Base-by-base conservation (phyloP, 1,284 basidiomycete genomes). In the Rhodotorula sp. region DNA sequence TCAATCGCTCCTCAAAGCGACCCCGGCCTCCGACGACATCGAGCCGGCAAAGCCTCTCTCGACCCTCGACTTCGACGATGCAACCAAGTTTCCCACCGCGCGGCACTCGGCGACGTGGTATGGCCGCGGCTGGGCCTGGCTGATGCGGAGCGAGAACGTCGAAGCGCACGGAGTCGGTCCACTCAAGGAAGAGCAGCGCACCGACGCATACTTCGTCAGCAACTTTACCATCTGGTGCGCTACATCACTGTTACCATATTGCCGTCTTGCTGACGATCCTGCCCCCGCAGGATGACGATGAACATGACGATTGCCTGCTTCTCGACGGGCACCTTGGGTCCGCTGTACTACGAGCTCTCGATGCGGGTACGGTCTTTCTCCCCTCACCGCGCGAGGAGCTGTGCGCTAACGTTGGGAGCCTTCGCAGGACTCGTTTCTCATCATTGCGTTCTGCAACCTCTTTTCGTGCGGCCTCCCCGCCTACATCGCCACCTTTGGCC, bases 371-470 rank as follows among this genome's bases (percentile, higher is more conserved):
- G 60, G 15, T 44, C 44, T 21, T 53, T 36, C 34, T 12, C 15
- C 48, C 8, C 27, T 50, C 48, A 44, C 13, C 44, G 3, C 6
- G 44, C 15, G 44, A 15, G 7, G 25, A 19, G 25, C 8, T 27
- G 48, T n/a, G 12, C 25, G 27, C 48, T 9, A 44, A 10, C 41
- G 41, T 19, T 44, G 10, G 41, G 19, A 44, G 9, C 41, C 48
- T 25, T 50, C 48, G 48, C 60, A 61, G 60, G 89, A 91, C 79
- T 85, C 89, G 13, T 90, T 87, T 76, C 83, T 92, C 0, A 85
- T 88, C 61, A 91, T 92, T 74, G 81, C 91, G 61, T 91, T 91
- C 82, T 90, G 91, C 84, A 91, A 90, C 77, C 66, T 91, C 54
- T 77, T 89, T 13, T 85, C 84, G 50, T 84, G 84, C 69, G 62